phyloP scores from a whole-genome alignment of 805 yeast genomes.

The Torulaspora indica region DNA sequence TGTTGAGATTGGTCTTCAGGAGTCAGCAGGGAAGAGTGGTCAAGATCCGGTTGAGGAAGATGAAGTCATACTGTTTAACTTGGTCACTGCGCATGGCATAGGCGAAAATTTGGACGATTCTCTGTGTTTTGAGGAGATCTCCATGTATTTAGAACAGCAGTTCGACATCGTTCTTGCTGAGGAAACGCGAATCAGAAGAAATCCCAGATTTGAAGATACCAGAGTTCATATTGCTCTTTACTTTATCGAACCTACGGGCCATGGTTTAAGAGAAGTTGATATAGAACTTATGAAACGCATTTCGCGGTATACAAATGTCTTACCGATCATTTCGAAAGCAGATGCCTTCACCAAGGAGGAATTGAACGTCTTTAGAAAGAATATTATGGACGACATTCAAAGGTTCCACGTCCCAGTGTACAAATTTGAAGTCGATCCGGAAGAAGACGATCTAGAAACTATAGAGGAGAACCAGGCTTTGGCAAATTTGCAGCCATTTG shows the following conservation, averaged over 20 bases:
- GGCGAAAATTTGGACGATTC: constrained; percentile 75
- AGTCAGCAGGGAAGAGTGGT: constrained; percentile 5
- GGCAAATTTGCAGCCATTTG: constrained; percentile 68
- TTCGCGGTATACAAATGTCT: constrained; percentile 66
- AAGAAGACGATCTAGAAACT: constrained; percentile 65
- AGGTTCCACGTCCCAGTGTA: constrained; percentile 67
- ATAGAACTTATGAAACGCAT: constrained; percentile 65
- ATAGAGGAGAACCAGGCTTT: constrained; percentile 63
- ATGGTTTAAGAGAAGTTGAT: constrained; percentile 71
- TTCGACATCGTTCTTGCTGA: constrained; percentile 76
- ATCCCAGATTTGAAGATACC: constrained; percentile 74
- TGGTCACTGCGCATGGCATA: constrained; percentile 70
- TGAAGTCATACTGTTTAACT: constrained; percentile 50
- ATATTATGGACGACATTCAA: constrained; percentile 58
- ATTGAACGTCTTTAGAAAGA: constrained; percentile 53
- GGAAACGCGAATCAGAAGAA: constrained; percentile 81
- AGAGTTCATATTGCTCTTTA: constrained; percentile 71
- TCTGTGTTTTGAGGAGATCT: constrained; percentile 61
- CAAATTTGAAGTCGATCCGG: constrained; percentile 66
- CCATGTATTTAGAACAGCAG: constrained; percentile 65
- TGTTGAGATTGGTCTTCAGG: constrained; percentile 29
- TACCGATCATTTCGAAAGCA: constrained; percentile 67
- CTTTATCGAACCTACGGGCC: constrained; percentile 72
- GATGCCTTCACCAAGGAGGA: constrained; percentile 66
- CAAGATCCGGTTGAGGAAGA: constrained; percentile 19